A percentile compares a stretch with the other conserved stretches of the same genome.
phyloP scores from a whole-genome alignment of 768 basidiomycete species.

The Tulasnella sp. region DNA sequence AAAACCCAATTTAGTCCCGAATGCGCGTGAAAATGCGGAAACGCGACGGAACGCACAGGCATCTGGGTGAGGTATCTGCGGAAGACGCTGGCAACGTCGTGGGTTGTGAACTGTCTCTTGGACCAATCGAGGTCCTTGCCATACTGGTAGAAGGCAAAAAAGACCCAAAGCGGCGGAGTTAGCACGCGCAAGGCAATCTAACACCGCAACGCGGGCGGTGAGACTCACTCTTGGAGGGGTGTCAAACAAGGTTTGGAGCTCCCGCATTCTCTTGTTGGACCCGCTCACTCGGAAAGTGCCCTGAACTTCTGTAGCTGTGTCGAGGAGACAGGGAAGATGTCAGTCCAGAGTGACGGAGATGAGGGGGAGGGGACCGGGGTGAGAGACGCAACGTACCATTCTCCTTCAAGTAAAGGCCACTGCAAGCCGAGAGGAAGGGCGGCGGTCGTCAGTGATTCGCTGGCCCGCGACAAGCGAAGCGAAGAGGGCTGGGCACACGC shows the following conservation, averaged over 20 bases:
- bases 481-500: conserved; percentile 33
- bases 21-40: conserved; percentile 13
- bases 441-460: conserved; percentile 23
- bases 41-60: conserved; percentile 61
- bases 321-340: conserved; percentile 2
- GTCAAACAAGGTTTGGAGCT: conserved; percentile 89
- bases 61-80: conserved; percentile 93
- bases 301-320: conserved; percentile 64
- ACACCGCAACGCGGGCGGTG: neutral
- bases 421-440: conserved; percentile 34
- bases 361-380: neutral
- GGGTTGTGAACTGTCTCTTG: conserved; percentile 77
- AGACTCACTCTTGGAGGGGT: conserved; percentile 69
- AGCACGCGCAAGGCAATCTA: neutral
- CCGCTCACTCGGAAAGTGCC: conserved; percentile 95
- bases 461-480: neutral
- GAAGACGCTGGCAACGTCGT: conserved; percentile 96
- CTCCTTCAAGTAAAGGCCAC: conserved; percentile 92
- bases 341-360: conserved; percentile 7
- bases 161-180: neutral
- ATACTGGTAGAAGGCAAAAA: conserved; percentile 50
- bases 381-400: conserved; percentile 52
- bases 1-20: conserved; percentile 4
- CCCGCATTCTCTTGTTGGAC: conserved; percentile 93
- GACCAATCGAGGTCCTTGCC: conserved; percentile 94